Evolutionary conservation across 108 stramenopile genomes (phyloP).

Genomic region (Skeletonema costatum): DNA sequence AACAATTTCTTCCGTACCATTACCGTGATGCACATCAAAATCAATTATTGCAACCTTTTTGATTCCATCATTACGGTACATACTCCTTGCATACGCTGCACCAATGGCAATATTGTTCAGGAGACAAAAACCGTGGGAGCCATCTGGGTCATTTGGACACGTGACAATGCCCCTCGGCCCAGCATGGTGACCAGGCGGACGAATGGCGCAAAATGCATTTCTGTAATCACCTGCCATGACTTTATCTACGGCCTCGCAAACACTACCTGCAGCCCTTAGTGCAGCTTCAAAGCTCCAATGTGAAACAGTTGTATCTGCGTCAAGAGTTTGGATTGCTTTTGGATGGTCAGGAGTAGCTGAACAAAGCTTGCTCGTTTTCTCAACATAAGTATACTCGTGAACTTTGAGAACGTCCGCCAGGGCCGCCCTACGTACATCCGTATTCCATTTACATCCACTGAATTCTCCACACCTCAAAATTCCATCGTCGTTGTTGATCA

Average conservation of each 20-base stretch:
- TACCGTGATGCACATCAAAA: slow-evolving; percentile 96
- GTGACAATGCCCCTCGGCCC: slow-evolving; percentile 94
- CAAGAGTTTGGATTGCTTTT: slow-evolving; percentile 77
- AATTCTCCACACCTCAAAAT: slow-evolving; percentile 83
- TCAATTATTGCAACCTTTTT: slow-evolving; percentile 89
- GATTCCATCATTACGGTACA: slow-evolving; percentile 87
- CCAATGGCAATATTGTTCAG: slow-evolving; percentile 99
- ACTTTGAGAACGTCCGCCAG: slow-evolving; percentile 87
- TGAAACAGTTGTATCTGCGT: slow-evolving; percentile 87
- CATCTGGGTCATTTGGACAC: slow-evolving; percentile 88
- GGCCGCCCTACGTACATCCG: slow-evolving; percentile 74
- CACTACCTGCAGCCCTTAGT: slow-evolving; percentile 86
- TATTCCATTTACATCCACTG: slow-evolving; percentile 65
- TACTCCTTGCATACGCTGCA: slow-evolving; percentile 94
- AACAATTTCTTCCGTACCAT: slow-evolving; percentile 96
- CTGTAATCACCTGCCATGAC: slow-evolving; percentile 81
- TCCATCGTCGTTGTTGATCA: slow-evolving; percentile 79
- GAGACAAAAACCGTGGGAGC: slow-evolving; percentile 96
- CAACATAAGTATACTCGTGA: slow-evolving; percentile 91
- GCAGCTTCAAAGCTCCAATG: slow-evolving; percentile 92
- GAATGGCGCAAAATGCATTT: slow-evolving; percentile 94
- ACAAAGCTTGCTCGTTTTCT: slow-evolving; percentile 76
- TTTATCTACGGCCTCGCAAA: slow-evolving; percentile 88
- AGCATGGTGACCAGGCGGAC: slow-evolving; percentile 99
- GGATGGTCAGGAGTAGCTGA: slow-evolving; percentile 86